These are phyloP conservation scores for Colletotrichum lindemuthianum DNA, from an alignment of 2,329 filamentous ascomycete species.

Conservation along the genomic window DNA sequence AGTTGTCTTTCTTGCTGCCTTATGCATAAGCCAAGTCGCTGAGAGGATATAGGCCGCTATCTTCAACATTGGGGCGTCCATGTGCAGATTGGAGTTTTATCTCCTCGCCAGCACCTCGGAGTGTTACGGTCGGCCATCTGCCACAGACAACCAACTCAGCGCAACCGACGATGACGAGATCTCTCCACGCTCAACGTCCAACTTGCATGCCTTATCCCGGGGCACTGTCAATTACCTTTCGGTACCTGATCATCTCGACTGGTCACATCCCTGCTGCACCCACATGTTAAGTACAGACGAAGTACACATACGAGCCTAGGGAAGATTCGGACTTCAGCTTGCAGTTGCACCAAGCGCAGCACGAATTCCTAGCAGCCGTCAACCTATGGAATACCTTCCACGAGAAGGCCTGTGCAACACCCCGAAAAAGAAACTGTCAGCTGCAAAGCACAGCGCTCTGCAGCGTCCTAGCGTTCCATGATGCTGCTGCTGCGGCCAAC, in stretches of 20 bases:
- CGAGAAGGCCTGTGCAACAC: neutral
- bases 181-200: constrained; percentile 3
- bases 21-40: constrained; percentile 24
- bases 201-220: constrained; percentile 28
- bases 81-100: too few species aligned
- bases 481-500: constrained; percentile 25
- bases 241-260: constrained; percentile 22
- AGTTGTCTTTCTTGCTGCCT: constrained; percentile 11
- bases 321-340: neutral
- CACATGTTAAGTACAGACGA: constrained; percentile 21
- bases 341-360: neutral
- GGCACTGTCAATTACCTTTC: constrained; percentile 17
- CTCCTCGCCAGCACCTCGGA: too few species aligned
- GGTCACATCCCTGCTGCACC: constrained; percentile 21
- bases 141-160: too few species aligned
- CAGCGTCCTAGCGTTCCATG: constrained; percentile 13
- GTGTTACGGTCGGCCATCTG: too few species aligned
- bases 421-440: constrained; percentile 8
- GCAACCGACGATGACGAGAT: neutral
- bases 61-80: neutral
- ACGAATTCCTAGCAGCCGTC: neutral
- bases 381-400: too few species aligned
- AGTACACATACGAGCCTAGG: constrained; percentile 1
- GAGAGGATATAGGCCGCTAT: neutral
- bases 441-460: constrained; percentile 8